phyloP scores from a whole-genome alignment of 768 basidiomycete species.

The Auricularia sp. region DNA sequence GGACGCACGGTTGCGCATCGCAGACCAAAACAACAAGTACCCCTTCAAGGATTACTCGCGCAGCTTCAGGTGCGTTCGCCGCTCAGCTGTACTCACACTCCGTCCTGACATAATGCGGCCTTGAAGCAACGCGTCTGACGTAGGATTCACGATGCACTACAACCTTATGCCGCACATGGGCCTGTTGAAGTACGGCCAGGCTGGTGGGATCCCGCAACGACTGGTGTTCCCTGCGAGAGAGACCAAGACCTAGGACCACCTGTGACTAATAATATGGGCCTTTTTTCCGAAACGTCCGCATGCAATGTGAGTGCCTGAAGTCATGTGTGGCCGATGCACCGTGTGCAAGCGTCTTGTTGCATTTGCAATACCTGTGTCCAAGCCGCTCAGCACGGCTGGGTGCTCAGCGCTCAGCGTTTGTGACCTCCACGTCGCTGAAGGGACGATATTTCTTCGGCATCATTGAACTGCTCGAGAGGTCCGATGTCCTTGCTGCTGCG shows the following conservation, averaged over 20 bases:
- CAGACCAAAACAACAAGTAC: constrained; percentile 68
- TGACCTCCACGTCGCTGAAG: too few species aligned
- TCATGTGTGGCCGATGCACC: too few species aligned
- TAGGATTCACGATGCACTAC: constrained; percentile 70
- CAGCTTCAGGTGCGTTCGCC: constrained; percentile 57
- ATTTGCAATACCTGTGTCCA: too few species aligned
- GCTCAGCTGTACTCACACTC: too few species aligned
- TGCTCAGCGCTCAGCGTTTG: too few species aligned
- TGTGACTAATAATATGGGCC: background rate
- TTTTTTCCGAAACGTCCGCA: background rate
- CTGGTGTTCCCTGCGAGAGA: constrained; percentile 14
- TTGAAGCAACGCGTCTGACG: constrained; percentile 50
- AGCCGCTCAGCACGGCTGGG: too few species aligned
- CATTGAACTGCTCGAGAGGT: too few species aligned
- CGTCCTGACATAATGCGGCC: too few species aligned
- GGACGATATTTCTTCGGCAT: too few species aligned
- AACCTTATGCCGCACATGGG: constrained; percentile 90
- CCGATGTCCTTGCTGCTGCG: too few species aligned
- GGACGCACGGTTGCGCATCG: constrained; percentile 57
- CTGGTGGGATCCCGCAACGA: constrained; percentile 30
- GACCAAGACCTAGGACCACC: background rate
- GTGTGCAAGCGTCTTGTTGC: too few species aligned
- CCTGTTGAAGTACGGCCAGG: constrained; percentile 67
- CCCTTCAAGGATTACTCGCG: constrained; percentile 64
- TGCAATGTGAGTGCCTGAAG: too few species aligned